phyloP scores from a whole-genome alignment of 2,329 filamentous ascomycete species.

The Cercospora sp. region DNA sequence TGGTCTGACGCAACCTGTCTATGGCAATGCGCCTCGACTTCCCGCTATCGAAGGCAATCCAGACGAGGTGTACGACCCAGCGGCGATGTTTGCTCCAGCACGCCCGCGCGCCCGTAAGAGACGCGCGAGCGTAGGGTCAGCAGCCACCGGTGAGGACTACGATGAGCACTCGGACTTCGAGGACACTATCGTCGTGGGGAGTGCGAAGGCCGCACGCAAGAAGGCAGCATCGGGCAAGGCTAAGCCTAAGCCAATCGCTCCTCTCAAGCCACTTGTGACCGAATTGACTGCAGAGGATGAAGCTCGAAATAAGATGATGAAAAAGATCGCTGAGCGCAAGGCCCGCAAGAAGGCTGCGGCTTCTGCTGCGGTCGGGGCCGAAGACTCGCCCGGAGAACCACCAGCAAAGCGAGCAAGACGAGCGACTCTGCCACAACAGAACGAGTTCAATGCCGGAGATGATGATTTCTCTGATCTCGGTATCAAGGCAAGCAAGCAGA shows the following conservation, averaged over 20 bases:
- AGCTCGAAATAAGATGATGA: slow-evolving; percentile 6
- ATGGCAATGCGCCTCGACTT: not conserved
- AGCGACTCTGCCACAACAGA: not conserved
- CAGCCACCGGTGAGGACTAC: slow-evolving; percentile 6
- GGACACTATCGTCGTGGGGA: not conserved
- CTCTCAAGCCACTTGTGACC: not conserved
- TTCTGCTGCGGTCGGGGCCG: not conserved
- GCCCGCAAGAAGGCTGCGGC: slow-evolving; percentile 7
- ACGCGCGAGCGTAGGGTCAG: slow-evolving; percentile 1
- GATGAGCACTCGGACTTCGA: not conserved
- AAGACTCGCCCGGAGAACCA: not conserved
- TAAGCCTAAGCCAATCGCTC: not conserved
- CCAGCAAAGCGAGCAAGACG: not conserved
- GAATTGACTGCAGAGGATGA: slow-evolving; percentile 5
- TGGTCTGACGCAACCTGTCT: not conserved
- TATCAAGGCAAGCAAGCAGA: not conserved
- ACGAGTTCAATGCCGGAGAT: not conserved
- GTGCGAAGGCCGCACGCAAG: not conserved
- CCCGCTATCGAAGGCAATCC: not conserved
- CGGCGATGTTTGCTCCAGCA: not conserved
- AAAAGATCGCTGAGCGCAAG: not conserved
- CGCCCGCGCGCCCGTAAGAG: not conserved
- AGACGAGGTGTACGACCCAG: not conserved
- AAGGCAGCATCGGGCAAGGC: not conserved
- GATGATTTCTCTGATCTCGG: slow-evolving; percentile 4